phyloP scores from a whole-genome alignment of 306 rosid species.

The Prinsepia uniflora region DNA sequence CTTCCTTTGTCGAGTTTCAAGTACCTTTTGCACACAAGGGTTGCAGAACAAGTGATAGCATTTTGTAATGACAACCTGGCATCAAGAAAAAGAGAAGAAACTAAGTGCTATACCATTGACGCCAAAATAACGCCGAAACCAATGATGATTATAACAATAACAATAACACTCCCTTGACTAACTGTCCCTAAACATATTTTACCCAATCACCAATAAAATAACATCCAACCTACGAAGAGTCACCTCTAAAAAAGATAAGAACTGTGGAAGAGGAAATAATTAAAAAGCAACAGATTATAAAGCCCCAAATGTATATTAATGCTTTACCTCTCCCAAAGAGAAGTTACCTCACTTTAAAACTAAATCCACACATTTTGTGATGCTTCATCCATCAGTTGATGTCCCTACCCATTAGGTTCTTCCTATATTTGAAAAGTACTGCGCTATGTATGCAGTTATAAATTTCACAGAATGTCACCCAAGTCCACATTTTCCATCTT shows the following conservation, averaged over 20 bases:
- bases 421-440: background rate
- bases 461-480: background rate
- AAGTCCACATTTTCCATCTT: slow-evolving; percentile 1
- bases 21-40: slow-evolving; percentile 67
- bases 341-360: background rate
- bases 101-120: background rate
- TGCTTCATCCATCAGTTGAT: background rate
- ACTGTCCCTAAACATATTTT: background rate
- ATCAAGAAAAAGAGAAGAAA: background rate
- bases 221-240: background rate
- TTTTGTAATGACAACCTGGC: slow-evolving; percentile 93
- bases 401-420: background rate
- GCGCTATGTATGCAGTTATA: background rate
- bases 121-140: background rate
- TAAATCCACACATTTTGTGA: background rate
- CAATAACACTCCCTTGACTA: background rate
- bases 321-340: background rate
- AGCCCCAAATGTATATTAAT: background rate
- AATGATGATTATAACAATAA: background rate
- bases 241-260: background rate
- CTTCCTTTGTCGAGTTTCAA: slow-evolving; percentile 80
- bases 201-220: background rate
- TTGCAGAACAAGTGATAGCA: slow-evolving; percentile 98
- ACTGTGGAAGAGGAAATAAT: background rate
- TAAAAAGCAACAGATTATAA: background rate